Base-by-base conservation (phyloP, 2,329 filamentous ascomycete genomes). In the Apiospora phragmitis region DNA sequence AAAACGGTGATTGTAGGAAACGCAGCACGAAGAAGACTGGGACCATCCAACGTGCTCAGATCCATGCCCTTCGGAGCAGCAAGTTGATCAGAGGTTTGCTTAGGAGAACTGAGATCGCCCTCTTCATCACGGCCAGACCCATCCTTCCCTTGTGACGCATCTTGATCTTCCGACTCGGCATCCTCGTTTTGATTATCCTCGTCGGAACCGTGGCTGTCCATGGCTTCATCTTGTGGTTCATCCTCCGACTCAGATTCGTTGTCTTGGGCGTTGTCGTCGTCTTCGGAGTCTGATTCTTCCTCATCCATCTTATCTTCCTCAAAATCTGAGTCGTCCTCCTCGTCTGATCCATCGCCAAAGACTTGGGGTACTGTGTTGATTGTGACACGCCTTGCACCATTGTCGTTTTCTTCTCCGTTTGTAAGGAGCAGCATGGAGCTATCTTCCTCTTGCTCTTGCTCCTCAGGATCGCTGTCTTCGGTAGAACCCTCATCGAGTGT, bases 1-100 rank as follows among this genome's bases (percentile, higher is more conserved):
- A 62, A n/a, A 4, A 62, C 32, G 21, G 32, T 38, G 29, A 62
- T 38, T 12, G 32, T 38, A 18, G 55, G 55, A 59, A 86, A 88
- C 0, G 85, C 84, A 21, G 77, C 75, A 59, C 79, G 81, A 2
- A 87, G 74, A n/a, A 80, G 78, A 4, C 76, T 75, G 29, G 80
- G 76, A 41, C 80, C 80, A 43, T 84, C 80, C 0, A 81, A 65
- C 21, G 73, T 73, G 1, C 73, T n/a, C 21, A 77, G 70, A 21
- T 76, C 71, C 32, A 38, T 11, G 18, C 6, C 3, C 8, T 62
- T 38, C 21, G 11, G 9, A n/a, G 8, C 32, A 62, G 32, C 3
- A 38, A 6, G 2, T 76, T 69, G 68, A 51, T 32, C 66, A 9
- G 51, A 71, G 14, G 24, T 12, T 32, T 32, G 26, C 0, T 55